Evolutionary conservation across 148 eudicot genomes (phyloP), one percentile per base, ranked within the genome.

Genomic region (Polygonum maritimum): DNA sequence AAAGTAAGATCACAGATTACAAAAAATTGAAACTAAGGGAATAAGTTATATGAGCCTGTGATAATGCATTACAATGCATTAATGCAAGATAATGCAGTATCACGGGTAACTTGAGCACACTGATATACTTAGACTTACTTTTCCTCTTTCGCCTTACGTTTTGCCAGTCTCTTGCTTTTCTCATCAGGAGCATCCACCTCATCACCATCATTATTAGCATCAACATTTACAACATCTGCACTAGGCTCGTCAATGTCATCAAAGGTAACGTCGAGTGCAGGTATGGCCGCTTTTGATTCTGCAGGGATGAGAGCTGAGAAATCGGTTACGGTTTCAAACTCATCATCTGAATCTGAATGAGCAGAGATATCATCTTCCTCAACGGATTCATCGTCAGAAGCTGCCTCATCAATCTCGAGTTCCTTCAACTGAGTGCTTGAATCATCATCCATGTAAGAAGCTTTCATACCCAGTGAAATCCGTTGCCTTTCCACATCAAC

Each of bases 391-490:
- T 72, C 75, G 44, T 48, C 80, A 18, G 31, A 69, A 54, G 69
- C 15, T 38, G n/a, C 79, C 76, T 79, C 79, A 71, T 81, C 85
- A 51, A 82, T 77, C 49, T 71, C 79, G 65, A 75, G 74, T 35
- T n/a, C 44, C 21, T 78, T 76, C 75, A 82, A 26, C 79, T 69
- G 47, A 67, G 33, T 78, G 65, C 67, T 77, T 33, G 62, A 62
- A 76, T 78, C 85, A 49, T 86, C 85, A 48, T 48, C 48, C 40
- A 94, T 58, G 81, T 90, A 89, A 48, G 97, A 89, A 52, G 80
- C 49, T 83, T 92, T 94, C 97, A 92, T 90, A 79, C 97, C 98
- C 74, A 94, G 90, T 71, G 97, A 85, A 60, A 94, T 77, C 63
- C 98, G 78, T 38, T 86, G 85, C 73, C 89, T 87, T 51, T 94